Conservation (phyloP, 345 rosid genomes). For the Linum lewisii region DNA sequence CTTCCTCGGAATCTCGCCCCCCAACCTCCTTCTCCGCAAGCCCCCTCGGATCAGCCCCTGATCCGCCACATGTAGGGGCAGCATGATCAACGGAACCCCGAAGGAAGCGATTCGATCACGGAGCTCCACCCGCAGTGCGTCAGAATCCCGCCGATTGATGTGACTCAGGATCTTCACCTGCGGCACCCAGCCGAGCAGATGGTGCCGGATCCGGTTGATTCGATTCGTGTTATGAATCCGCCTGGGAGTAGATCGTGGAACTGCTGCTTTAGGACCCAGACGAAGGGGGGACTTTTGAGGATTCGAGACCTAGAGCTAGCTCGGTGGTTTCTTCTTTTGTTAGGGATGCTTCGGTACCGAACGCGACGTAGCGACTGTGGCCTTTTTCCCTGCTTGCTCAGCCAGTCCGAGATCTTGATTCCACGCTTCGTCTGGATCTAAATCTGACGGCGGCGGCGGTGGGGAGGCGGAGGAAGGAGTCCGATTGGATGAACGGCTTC, state of each 20-base stretch:
- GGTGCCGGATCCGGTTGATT: conserved; percentile 3
- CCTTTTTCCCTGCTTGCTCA: conserved; percentile 22
- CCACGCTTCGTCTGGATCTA: conserved; percentile 18
- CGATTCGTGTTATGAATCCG: conserved; percentile 9
- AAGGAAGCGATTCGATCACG: conserved; percentile 16
- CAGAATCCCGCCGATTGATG: conserved; percentile 23
- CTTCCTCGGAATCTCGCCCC: conserved; percentile 13
- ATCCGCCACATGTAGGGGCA: conserved; percentile 6
- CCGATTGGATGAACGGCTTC: conserved; percentile 19
- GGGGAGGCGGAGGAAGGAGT: conserved; percentile 3
- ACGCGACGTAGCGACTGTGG: conserved; percentile 37
- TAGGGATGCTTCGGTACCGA: conserved; percentile 38
- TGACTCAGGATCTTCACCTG: conserved; percentile 15
- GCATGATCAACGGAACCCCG: conserved; percentile 14
- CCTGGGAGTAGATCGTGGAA: conserved; percentile 1
- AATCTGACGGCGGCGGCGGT: too few relatives aligned
- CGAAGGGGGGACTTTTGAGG: conserved; percentile 31
- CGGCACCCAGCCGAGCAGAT: conserved; percentile 19
- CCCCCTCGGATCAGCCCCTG: conserved; percentile 12
- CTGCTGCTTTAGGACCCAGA: conserved; percentile 27
- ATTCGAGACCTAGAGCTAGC: conserved; percentile 41
- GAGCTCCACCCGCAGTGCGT: conserved; percentile 23
- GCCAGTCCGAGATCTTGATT: conserved; percentile 25
- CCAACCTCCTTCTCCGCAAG: conserved; percentile 13
- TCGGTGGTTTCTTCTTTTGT: conserved; percentile 20